Evolutionary conservation across 108 stramenopile species (phyloP), one percentile per base, ranked within the genome.

Genomic region (Seminavis robusta): DNA sequence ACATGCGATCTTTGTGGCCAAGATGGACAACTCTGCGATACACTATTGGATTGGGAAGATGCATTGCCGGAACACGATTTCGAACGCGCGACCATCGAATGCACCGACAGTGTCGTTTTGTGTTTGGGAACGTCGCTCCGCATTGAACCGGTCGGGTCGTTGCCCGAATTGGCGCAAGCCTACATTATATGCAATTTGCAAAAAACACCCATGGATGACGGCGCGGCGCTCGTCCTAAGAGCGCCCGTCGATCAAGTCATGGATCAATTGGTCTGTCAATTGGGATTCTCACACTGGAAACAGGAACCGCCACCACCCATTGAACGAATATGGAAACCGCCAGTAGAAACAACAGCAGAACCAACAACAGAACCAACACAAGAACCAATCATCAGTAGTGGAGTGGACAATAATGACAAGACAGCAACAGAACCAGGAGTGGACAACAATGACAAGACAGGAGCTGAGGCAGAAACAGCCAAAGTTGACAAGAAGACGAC

Each of bases 171-270:
- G 17, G 79, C 86, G 0, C 59, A 78, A 46, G 53, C 73, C 15
- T 92, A 83, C 66, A 82, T 86, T 20, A 87, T 95, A 62, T 81
- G 92, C 40, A 95, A 95, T 59, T 73, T 92, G 28, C 94, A 95
- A 72, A 61, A 42, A 43, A 95, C 94, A 20, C 90, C 86, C 2
- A 73, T 74, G 52, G 94, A 95, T 71, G 69, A 74, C 33, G 30
- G 58, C 17, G 93, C 93, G 4, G 52, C 60, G n/a, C 62, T 91
- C 23, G 53, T 87, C 13, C 76, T 94, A 58, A 73, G 71, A 26
- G 88, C 74, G 0, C 61, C 48, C 26, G 93, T 91, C 28, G 93
- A 94, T 71, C 62, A 70, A 49, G 89, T 94, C 20, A 91, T 94
- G 93, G 61, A 67, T 28, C 53, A 50, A 5, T 43, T 94, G 13